Evolutionary conservation across 2,329 filamentous ascomycete genomes (phyloP), one percentile per base, ranked within the genome.

Genomic region (Alternaria sp.): DNA sequence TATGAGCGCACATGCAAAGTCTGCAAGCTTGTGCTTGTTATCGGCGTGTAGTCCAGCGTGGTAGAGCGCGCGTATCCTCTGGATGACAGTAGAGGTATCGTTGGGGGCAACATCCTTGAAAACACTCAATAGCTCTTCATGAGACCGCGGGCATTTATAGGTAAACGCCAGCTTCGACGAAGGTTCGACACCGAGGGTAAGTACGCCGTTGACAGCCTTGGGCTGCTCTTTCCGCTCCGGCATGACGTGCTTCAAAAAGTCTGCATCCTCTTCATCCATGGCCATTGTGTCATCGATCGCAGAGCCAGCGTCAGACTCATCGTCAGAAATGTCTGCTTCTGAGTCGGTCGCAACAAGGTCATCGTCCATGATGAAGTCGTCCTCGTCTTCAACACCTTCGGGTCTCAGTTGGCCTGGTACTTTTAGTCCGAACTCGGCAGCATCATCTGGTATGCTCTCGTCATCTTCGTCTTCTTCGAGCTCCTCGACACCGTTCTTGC

Each of bases 291-390:
- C 70, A 37, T 77, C 74, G 7, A 74, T 66, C 14, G 71, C 75
- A 8, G 72, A 72, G n/a, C 57, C 72, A 17, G 66, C 69, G 0
- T 71, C 72, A 40, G 73, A 72, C 34, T 67, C 72, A 6, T 69
- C 70, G 26, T 65, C 70, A 13, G 69, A 74, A 4, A 74, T 69
- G 8, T 81, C 78, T n/a, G 73, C 70, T 45, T 83, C 81, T 3
- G 91, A 94, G 36, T 88, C 91, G 66, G 89, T 93, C 11, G 93
- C 93, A 33, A 97, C 85, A 14, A 98, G 83, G 71, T 96, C 90
- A 62, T 95, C 91, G 58, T 98, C 94, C 61, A 97, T 88, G 26
- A 94, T 75, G 70, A 98, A 98, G 68, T 97, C 92, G 69, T 98
- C 94, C 73, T 98, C 94, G 67, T 97, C 94, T 65, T 97, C 93